A percentile compares a stretch with the other conserved stretches of the same genome.
Evolutionary conservation across 2,329 filamentous ascomycete genomes (phyloP).

Genomic region (Trichophyton simii): DNA sequence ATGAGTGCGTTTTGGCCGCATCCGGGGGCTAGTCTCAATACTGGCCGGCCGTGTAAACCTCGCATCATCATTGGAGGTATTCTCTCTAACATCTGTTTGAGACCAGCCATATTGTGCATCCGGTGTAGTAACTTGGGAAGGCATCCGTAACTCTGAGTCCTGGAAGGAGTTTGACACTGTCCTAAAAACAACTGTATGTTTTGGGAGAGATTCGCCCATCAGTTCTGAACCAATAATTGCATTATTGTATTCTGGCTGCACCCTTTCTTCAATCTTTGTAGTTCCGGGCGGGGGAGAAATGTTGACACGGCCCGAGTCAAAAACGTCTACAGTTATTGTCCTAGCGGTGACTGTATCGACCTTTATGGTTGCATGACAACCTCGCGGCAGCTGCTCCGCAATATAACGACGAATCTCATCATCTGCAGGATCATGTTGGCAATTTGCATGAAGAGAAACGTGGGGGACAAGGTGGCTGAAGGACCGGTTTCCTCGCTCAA

Average conservation of each 20-base stretch:
- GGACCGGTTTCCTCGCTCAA: slow-evolving; percentile 24
- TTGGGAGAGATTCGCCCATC: slow-evolving; percentile 19
- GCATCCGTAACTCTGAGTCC: slow-evolving; percentile 23
- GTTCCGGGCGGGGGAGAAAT: slow-evolving; percentile 35
- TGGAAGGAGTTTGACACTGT: slow-evolving; percentile 32
- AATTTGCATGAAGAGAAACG: slow-evolving; percentile 24
- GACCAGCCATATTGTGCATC: neutral
- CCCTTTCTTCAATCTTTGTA: slow-evolving; percentile 34
- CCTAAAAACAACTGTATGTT: slow-evolving; percentile 35
- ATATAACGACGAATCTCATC: slow-evolving; percentile 39
- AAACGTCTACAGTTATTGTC: slow-evolving; percentile 37
- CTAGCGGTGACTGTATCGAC: slow-evolving; percentile 33
- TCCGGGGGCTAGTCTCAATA: neutral
- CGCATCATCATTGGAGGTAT: neutral
- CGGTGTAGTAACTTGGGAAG: neutral
- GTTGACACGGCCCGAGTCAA: slow-evolving; percentile 30
- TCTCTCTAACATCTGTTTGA: neutral
- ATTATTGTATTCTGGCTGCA: slow-evolving; percentile 32
- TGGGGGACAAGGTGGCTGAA: slow-evolving; percentile 15
- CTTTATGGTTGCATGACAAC: slow-evolving; percentile 32
- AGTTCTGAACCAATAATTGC: neutral
- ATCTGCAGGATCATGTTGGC: slow-evolving; percentile 30
- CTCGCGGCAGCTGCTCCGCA: slow-evolving; percentile 31
- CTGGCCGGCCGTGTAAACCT: neutral
- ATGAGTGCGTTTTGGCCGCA: neutral